These are phyloP conservation scores for Botrytis medusae DNA, from an alignment of 2,329 filamentous ascomycete genomes.

Conservation along the genomic window DNA sequence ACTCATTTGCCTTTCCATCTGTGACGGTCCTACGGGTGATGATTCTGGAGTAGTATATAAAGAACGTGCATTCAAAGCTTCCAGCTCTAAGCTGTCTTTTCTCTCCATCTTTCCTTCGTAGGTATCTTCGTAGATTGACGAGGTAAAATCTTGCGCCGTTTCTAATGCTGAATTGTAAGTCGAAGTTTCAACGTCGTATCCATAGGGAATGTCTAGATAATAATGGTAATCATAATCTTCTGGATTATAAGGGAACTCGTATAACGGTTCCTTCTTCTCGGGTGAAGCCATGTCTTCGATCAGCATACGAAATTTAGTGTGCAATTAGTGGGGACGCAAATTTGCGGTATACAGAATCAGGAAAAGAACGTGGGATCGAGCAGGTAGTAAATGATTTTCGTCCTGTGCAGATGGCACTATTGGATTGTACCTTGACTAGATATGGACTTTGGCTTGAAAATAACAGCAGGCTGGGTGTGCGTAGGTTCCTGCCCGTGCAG, in stretches of 20 bases:
- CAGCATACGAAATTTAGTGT: background rate
- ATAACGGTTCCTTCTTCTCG: background rate
- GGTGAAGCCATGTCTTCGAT: slow-evolving; percentile 3
- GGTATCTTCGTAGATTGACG: slow-evolving; percentile 3
- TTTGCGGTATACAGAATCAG: slow-evolving; percentile 7
- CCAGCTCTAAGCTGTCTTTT: background rate
- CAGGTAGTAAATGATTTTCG: slow-evolving; percentile 12
- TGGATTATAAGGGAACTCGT: slow-evolving; percentile 12
- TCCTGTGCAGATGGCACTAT: background rate
- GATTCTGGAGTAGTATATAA: background rate
- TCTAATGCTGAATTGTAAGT: slow-evolving; percentile 14
- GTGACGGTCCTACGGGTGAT: background rate
- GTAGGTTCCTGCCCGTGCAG: slow-evolving; percentile 16
- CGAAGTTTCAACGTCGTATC: slow-evolving; percentile 17
- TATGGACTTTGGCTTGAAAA: slow-evolving; percentile 11
- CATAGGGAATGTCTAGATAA: slow-evolving; percentile 7
- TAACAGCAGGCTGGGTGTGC: background rate
- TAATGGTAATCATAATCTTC: slow-evolving; percentile 17
- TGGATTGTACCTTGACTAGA: slow-evolving; percentile 1
- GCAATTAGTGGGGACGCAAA: slow-evolving; percentile 1
- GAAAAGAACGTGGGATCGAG: slow-evolving; percentile 1
- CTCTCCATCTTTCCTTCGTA: slow-evolving; percentile 5
- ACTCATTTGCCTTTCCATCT: background rate
- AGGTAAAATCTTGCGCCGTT: background rate
- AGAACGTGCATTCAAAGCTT: background rate